Evolutionary conservation across 805 yeast species (phyloP).

Genomic region (Nakazawaea pomicola): DNA sequence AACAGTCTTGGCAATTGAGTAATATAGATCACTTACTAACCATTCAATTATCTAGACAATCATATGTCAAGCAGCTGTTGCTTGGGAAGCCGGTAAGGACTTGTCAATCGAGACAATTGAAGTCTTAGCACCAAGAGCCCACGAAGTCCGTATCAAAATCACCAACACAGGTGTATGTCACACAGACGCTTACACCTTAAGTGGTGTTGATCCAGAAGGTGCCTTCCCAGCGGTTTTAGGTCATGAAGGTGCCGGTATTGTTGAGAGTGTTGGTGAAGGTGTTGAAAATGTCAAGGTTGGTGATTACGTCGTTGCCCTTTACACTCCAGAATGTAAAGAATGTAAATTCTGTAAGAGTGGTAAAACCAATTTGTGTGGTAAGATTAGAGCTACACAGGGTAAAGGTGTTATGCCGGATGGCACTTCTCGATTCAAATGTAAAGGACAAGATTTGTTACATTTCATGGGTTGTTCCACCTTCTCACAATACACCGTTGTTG

Average conservation of each 20-base stretch:
- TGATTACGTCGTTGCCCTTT: constrained; percentile 88
- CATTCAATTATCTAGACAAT: constrained; percentile 38
- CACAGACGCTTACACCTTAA: constrained; percentile 94
- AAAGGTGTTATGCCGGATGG: constrained; percentile 99
- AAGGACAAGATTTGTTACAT: constrained; percentile 81
- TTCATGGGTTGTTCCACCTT: constrained; percentile 99
- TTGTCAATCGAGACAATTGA: constrained; percentile 80
- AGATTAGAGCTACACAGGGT: constrained; percentile 97
- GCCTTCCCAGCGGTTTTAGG: constrained; percentile 91
- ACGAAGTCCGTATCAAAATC: constrained; percentile 92
- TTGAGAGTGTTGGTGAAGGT: constrained; percentile 92
- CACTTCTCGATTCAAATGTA: constrained; percentile 80
- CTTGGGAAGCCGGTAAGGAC: constrained; percentile 86
- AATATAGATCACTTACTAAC: background rate
- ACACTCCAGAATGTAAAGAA: constrained; percentile 94
- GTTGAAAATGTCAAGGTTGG: constrained; percentile 89
- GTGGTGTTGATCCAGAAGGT: constrained; percentile 96
- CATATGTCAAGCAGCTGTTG: constrained; percentile 92
- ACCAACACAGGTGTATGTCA: constrained; percentile 94
- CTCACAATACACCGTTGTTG: constrained; percentile 95
- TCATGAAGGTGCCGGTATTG: constrained; percentile 98
- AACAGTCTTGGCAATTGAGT: background rate
- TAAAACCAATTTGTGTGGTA: constrained; percentile 93
- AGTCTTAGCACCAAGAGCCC: constrained; percentile 93
- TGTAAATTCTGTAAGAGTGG: constrained; percentile 95